These are phyloP conservation scores for Physcomitrium patens DNA, from an alignment of 225 moss, liverwort and hornwort genomes.

Conservation along the genomic window DNA sequence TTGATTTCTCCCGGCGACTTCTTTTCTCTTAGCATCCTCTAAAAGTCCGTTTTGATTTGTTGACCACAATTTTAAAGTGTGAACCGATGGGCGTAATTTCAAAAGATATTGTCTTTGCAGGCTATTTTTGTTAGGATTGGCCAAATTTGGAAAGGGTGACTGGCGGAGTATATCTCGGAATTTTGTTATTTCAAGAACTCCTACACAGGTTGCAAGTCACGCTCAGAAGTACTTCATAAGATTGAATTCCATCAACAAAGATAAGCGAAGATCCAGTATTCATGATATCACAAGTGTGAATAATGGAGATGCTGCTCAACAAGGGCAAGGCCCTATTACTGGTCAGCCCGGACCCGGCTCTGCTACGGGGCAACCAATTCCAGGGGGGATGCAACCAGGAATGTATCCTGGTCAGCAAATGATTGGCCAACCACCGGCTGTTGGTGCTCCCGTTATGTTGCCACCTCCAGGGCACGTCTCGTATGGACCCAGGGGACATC, in stretches of 20 bases:
- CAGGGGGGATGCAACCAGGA: constrained; percentile 69
- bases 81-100: constrained; percentile 6
- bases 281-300: constrained; percentile 95
- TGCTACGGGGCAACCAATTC: constrained; percentile 69
- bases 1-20: not conserved
- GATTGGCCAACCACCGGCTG: constrained; percentile 59
- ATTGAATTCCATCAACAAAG: constrained; percentile 90
- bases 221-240: constrained; percentile 96
- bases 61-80: not conserved
- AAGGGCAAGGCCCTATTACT: constrained; percentile 88
- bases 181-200: constrained; percentile 90
- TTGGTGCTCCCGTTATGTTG: constrained; percentile 67
- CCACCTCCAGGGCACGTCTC: constrained; percentile 71
- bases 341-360: constrained; percentile 80
- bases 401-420: constrained; percentile 62
- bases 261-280: constrained; percentile 95
- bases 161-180: constrained; percentile 96
- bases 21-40: not conserved
- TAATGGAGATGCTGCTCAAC: constrained; percentile 65
- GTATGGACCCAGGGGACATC: constrained; percentile 74
- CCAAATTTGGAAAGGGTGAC: constrained; percentile 95
- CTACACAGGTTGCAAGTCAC: constrained; percentile 96
- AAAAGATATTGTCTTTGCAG: not conserved
- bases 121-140: constrained; percentile 80
- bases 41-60: not conserved